Evolutionary conservation across 192 early-diverging fungal species (phyloP).

Genomic region (Mortierella alpina): DNA sequence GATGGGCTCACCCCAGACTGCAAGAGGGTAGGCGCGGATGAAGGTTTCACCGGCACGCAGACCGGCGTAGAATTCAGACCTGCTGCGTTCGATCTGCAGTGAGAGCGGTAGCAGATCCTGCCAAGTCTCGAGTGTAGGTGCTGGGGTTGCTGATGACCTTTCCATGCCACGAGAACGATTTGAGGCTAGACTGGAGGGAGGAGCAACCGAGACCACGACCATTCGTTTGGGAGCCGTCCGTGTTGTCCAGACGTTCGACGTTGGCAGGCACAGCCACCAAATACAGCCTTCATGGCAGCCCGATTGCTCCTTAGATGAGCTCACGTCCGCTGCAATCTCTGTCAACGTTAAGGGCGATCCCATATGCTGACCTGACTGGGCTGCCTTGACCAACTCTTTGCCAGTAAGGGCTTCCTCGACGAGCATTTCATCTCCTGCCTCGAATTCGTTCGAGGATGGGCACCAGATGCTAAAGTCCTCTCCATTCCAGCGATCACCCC

Average conservation of each 20-base stretch:
- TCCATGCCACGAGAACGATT: no score
- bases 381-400: no score
- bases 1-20: conserved; percentile 40
- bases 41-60: conserved; percentile 38
- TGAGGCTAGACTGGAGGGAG: neutral
- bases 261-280: conserved; percentile 46
- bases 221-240: conserved; percentile 26
- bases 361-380: neutral
- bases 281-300: conserved; percentile 35
- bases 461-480: conserved; percentile 66
- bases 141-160: neutral
- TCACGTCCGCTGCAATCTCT: conserved; percentile 6
- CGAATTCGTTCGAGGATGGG: conserved; percentile 11
- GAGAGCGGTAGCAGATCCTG: conserved; percentile 45
- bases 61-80: conserved; percentile 30
- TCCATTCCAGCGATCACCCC: conserved; percentile 69
- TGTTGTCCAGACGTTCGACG: conserved; percentile 33
- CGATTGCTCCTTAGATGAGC: conserved; percentile 12
- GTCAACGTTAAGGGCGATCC: neutral
- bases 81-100: conserved; percentile 35
- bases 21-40: conserved; percentile 39
- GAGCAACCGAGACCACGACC: conserved; percentile 28
- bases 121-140: conserved; percentile 9
- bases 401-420: neutral
- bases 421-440: neutral